phyloP scores from a whole-genome alignment of 1,139 yeast species.

The Debaryomyces udenii region DNA sequence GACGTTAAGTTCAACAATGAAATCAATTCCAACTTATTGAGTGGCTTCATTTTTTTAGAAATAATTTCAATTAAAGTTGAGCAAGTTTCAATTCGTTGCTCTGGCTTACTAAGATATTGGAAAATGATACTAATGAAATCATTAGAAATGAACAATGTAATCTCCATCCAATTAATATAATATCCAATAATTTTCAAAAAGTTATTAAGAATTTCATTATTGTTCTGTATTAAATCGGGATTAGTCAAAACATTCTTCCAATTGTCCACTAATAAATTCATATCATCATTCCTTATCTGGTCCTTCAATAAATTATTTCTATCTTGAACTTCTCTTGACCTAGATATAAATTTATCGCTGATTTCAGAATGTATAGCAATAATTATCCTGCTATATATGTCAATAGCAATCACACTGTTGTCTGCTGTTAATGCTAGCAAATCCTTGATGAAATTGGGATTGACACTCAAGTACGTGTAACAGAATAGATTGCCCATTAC shows the following conservation, averaged over 20 bases:
- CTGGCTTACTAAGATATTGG: conserved; percentile 54
- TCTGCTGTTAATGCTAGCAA: conserved; percentile 42
- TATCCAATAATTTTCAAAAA: conserved; percentile 75
- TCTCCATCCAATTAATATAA: conserved; percentile 95
- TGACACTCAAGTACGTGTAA: conserved; percentile 59
- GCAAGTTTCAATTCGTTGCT: conserved; percentile 62
- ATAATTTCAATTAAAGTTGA: conserved; percentile 78
- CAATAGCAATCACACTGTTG: conserved; percentile 58
- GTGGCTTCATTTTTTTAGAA: conserved; percentile 88
- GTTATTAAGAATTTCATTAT: conserved; percentile 56
- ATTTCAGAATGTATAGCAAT: conserved; percentile 84
- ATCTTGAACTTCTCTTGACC: conserved; percentile 63
- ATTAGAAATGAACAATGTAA: conserved; percentile 71
- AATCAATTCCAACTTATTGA: conserved; percentile 79
- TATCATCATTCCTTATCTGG: conserved; percentile 74
- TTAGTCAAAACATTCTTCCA: conserved; percentile 66
- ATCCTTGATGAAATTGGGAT: conserved; percentile 73
- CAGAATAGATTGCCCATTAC: conserved; percentile 73
- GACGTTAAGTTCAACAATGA: conserved; percentile 66
- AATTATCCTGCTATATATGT: conserved; percentile 75
- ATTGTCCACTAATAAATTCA: conserved; percentile 62
- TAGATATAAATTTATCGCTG: conserved; percentile 83
- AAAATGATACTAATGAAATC: conserved; percentile 66
- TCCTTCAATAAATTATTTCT: conserved; percentile 79
- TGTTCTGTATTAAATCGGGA: conserved; percentile 19